phyloP scores from a whole-genome alignment of 345 rosid genomes.

The Populus pruinosa region DNA sequence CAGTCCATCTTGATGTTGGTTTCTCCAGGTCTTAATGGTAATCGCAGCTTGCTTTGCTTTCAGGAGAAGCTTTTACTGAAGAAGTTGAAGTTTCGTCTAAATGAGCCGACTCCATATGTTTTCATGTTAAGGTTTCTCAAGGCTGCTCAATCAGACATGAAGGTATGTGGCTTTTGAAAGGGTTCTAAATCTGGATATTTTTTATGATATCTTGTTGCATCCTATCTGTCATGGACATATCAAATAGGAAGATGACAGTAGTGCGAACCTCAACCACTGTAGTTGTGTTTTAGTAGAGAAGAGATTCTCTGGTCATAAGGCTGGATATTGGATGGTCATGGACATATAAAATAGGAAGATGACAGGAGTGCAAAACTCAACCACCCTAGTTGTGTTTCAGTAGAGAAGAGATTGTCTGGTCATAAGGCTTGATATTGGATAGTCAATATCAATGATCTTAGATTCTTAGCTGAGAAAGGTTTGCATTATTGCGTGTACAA shows the following conservation, averaged over 20 bases:
- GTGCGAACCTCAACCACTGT: no score
- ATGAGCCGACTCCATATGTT: constrained; percentile 81
- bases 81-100: constrained; percentile 76
- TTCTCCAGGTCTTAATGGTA: not conserved
- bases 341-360: no score
- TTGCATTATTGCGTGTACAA: not conserved
- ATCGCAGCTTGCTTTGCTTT: constrained; percentile 18
- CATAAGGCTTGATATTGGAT: not conserved
- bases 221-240: no score
- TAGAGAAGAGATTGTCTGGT: not conserved
- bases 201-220: no score
- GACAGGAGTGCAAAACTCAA: no score
- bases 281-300: no score
- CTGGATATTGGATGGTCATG: no score
- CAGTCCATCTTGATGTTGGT: not conserved
- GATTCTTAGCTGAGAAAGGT: not conserved
- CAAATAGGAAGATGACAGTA: no score
- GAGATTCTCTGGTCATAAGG: no score
- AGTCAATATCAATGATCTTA: not conserved
- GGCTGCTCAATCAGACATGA: constrained; percentile 78
- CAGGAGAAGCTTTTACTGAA: constrained; percentile 82
- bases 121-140: constrained; percentile 92
- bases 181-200: not conserved
- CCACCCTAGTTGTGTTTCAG: not conserved
- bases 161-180: constrained; percentile 38